Base-by-base conservation (phyloP, 2,329 filamentous ascomycete genomes). In the Fusarium goolgardi region DNA sequence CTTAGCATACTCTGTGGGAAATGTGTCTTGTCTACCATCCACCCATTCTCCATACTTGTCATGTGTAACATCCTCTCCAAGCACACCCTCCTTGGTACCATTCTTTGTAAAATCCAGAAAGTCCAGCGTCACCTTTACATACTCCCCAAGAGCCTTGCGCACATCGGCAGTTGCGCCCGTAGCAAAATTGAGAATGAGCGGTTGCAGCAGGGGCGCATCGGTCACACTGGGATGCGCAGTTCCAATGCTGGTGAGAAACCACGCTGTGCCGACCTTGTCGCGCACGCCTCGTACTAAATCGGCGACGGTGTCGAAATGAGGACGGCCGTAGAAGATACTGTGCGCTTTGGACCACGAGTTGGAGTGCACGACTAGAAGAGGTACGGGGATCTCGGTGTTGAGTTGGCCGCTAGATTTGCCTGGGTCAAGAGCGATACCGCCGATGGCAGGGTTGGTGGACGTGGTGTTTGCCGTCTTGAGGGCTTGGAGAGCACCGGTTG, bases 161-260 rank as follows among this genome's bases (percentile, higher is more conserved):
- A 84, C 84, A 55, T 87, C 79, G n/a, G 90, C 82, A 2, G 81
- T 84, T 0, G 88, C 85, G 0, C 88, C 87, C 0, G 88, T 90
- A 0, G 86, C 86, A 79, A 86, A 85, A 57, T 85, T 83, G 44
- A 91, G 80, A 29, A 91, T 78, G 51, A 84, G 77, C 0, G 89
- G 89, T 63, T 90, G 84, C 10, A 91, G 82, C 4, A 91, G 79
- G 1, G 89, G 88, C 18, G 89, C 89, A 71, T 91, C 89, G 0
- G 89, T 90, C 21, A 90, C 86, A 12, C 84, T 87, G 0, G 89
- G 88, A 70, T 91, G 89, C 0, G 87, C 79, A 0, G 85, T 87
- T 32, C 84, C 83, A 2, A 86, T 72, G 29, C 81, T 82, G 2
- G 85, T 87, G 70, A 86, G 75, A 75, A 87, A 87, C 85, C 85